These are phyloP conservation scores for Thamnidium elegans DNA, from an alignment of 192 early-diverging fungal genomes.

Conservation along the genomic window DNA sequence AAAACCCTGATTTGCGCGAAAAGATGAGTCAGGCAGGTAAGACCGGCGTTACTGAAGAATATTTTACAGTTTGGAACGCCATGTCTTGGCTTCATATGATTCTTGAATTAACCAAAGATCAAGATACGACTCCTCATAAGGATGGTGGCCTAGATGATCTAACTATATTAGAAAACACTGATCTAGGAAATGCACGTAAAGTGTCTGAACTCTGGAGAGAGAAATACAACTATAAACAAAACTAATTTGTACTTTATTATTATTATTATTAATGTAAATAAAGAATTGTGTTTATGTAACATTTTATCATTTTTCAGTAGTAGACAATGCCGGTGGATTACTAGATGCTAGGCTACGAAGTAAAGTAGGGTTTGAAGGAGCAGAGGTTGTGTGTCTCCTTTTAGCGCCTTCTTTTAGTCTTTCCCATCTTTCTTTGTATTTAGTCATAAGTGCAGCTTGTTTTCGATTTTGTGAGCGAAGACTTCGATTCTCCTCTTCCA, in stretches of 20 bases:
- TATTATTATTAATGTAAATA: neutral
- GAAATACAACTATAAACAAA: conserved; percentile 11
- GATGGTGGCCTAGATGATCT: conserved; percentile 19
- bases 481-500: conserved; percentile 57
- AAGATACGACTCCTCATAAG: conserved; percentile 5
- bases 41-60: conserved; percentile 58
- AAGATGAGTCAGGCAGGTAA: conserved; percentile 36
- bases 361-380: no score
- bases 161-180: conserved; percentile 8
- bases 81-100: conserved; percentile 75
- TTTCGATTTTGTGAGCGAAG: conserved; percentile 47
- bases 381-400: conserved; percentile 35
- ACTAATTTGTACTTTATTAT: neutral
- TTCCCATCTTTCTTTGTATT: conserved; percentile 78
- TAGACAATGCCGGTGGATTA: no score
- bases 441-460: conserved; percentile 52
- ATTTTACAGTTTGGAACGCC: conserved; percentile 64
- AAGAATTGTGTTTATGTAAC: neutral
- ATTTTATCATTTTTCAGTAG: no score
- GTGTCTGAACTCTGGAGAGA: conserved; percentile 18
- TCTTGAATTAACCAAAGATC: conserved; percentile 47
- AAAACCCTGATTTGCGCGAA: conserved; percentile 50
- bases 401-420: conserved; percentile 75
- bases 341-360: neutral
- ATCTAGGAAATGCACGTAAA: conserved; percentile 29